Evolutionary conservation across 2,329 filamentous ascomycete genomes (phyloP), one percentile per base, ranked within the genome.

Genomic region (Apiospora koreana): DNA sequence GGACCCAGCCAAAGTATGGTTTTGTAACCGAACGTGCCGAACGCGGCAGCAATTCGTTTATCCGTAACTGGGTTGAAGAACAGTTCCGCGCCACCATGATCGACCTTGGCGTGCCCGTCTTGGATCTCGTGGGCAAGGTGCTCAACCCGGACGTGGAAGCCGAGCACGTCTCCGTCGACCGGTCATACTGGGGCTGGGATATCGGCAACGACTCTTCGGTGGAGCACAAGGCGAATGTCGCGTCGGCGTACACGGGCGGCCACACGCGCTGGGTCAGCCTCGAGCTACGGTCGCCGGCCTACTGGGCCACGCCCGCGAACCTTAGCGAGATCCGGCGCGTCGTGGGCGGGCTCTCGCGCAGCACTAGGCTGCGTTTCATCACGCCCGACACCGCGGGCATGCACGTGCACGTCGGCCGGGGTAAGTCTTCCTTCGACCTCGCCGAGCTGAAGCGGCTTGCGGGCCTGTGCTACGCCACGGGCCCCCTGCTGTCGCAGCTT

Each of bases 401-500:
- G 25, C 64, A 66, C n/a, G 38, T 66, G 6, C 64, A 66, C 64
- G 42, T 66, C n/a, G 41, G 64, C 64, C 64, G 38, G 8, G 64
- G 64, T 8, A 25, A 21, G 9, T 25, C 23, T 6, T 16, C n/a
- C n/a, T 66, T 66, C 42, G 21, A 25, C 23, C 38, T 43, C 38
- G 64, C 0, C n/a, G 64, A 66, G 38, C 64, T 66, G 12, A 42
- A 45, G 64, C 64, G 64, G n/a, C 38, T 66, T 18, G 64, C 64
- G n/a, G 64, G 64, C 25, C 2, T 66, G n/a, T 45, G 38, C 42
- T 66, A 66, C n/a, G 64, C 64, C n/a, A n/a, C 42, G 38, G 64
- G 12, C 25, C 38, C 38, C 14, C 10, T 66, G 38, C 38, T 66
- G 12, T 43, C 64, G 12, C 38, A 66, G 38, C 64, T 66, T 14